Evolutionary conservation across 192 early-diverging fungal species (phyloP), one percentile per base, ranked within the genome.

Genomic region (Backusella sp.): DNA sequence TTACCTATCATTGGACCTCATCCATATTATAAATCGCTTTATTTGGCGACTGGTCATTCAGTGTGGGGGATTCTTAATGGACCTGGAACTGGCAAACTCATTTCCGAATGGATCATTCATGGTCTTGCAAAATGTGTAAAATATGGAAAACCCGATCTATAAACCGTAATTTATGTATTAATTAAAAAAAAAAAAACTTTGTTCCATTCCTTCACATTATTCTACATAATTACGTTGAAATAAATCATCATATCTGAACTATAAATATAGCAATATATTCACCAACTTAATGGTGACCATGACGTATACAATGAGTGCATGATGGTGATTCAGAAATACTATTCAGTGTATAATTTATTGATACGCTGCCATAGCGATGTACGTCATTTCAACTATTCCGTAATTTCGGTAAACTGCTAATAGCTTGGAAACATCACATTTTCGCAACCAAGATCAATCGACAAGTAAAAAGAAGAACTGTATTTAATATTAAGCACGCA

Each of bases 11-110:
- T 86, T 75, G 85, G 85, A 3, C 71, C 77, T 65, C 78, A 68
- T 70, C 80, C 49, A 68, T 70, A 66, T 37, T 66, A 77, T 4
- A 70, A 76, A 28, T 70, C 79, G 15, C 59, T 86, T 19, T 81
- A 78, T 74, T 56, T 85, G 11, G 83, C 85, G 12, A 79, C 78
- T 19, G 85, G 85, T n/a, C 85, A 86, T 76, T 79, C 77, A 1
- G 72, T 73, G 12, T 86, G 85, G 85, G 85, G 85, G 28, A 86
- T 86, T 36, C 76, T 83, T n/a, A 78, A 81, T 65, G 71, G 75
- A 19, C 76, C 85, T 30, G 83, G 73, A 6, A 84, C 85, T 30
- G 85, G 85, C 2, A 15, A 76, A 23, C 78, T 84, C 34, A 75
- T 86, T 21, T 76, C 85, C 28, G 85, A 86, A 37, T 62, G 56